phyloP scores from a whole-genome alignment of 2,329 filamentous ascomycete genomes.

The Colletotrichum musae region DNA sequence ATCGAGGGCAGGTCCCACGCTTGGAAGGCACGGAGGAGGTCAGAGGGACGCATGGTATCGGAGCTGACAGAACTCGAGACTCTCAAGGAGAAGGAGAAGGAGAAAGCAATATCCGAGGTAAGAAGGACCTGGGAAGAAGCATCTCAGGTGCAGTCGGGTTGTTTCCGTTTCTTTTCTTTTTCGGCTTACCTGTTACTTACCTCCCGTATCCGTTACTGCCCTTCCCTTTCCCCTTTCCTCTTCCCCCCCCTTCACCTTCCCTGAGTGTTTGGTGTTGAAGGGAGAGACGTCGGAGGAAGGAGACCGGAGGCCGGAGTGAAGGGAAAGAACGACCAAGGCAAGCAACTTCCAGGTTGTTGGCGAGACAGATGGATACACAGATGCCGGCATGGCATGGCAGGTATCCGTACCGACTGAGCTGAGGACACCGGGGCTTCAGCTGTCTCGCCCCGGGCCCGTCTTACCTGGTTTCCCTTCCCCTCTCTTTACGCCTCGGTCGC shows the following conservation, averaged over 20 bases:
- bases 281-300: not conserved
- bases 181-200: not conserved
- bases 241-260: constrained; percentile 12
- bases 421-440: no score
- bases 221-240: constrained; percentile 7
- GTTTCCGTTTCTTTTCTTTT: constrained; percentile 25
- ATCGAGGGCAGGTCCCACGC: not conserved
- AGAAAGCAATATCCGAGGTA: not conserved
- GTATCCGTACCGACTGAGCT: not conserved
- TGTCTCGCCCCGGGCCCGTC: no score
- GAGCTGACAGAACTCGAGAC: not conserved
- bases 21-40: not conserved
- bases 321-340: not conserved
- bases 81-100: no score
- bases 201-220: no score
- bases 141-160: not conserved
- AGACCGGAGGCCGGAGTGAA: not conserved
- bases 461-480: no score
- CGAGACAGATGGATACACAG: not conserved
- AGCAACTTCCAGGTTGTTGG: not conserved
- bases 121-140: no score
- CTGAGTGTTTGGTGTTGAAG: constrained; percentile 3
- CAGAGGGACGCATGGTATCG: not conserved
- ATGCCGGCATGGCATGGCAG: not conserved
- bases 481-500: no score